These are phyloP conservation scores for Penicillium expansum DNA, from an alignment of 2,329 filamentous ascomycete genomes.

Conservation along the genomic window DNA sequence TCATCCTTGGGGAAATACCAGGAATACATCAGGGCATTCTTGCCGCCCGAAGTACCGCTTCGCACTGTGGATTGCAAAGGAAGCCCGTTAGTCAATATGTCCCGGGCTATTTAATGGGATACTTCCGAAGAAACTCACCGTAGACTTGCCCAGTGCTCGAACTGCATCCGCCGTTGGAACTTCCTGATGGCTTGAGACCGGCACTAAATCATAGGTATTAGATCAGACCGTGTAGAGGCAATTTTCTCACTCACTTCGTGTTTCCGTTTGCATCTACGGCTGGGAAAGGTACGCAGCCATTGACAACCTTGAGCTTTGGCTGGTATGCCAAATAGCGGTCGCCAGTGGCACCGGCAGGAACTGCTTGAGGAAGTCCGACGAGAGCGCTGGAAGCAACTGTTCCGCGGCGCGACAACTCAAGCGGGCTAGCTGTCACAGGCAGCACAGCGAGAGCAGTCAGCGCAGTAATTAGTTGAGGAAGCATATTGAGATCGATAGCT, in stretches of 20 bases:
- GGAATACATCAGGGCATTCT: conserved; percentile 53
- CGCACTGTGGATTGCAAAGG: conserved; percentile 32
- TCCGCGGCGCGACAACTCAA: conserved; percentile 31
- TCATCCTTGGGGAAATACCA: conserved; percentile 54
- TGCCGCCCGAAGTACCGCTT: conserved; percentile 39
- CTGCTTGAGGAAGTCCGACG: conserved; percentile 54
- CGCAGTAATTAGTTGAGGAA: conserved; percentile 1
- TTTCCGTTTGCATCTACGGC: conserved; percentile 59
- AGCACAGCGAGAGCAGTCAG: conserved; percentile 6
- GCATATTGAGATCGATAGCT: conserved; percentile 2
- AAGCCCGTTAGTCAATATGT: neutral
- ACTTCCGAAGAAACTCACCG: conserved; percentile 1
- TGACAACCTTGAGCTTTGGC: conserved; percentile 54
- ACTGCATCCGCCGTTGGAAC: conserved; percentile 40
- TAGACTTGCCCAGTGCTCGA: conserved; percentile 53
- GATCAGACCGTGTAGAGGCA: neutral
- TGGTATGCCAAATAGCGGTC: conserved; percentile 56
- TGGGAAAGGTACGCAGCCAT: conserved; percentile 63
- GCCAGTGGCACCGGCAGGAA: conserved; percentile 50
- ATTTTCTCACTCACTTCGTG: conserved; percentile 48
- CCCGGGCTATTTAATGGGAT: too few species aligned
- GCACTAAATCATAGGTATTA: conserved; percentile 32
- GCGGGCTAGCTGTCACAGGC: neutral
- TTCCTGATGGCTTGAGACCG: conserved; percentile 45
- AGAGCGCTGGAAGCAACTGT: conserved; percentile 49